These are phyloP conservation scores for Fusarium anguioides DNA, from an alignment of 2,329 filamentous ascomycete genomes.

Conservation along the genomic window DNA sequence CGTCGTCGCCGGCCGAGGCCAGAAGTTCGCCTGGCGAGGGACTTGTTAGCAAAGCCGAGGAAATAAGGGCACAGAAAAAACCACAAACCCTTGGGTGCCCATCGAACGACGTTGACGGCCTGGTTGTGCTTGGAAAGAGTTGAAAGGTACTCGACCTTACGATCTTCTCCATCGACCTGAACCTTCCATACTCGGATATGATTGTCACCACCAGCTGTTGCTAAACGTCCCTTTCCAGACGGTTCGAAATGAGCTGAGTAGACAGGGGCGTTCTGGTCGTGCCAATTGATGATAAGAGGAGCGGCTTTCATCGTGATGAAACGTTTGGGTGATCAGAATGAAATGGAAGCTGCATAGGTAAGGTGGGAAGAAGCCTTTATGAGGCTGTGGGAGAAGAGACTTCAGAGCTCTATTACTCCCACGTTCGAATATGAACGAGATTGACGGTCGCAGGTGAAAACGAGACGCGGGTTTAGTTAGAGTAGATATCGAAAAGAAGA, in stretches of 20 bases:
- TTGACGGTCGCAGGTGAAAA: background rate
- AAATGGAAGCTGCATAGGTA: conserved; percentile 48
- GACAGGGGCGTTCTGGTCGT: conserved; percentile 95
- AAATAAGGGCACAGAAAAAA: background rate
- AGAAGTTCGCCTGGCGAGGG: conserved; percentile 80
- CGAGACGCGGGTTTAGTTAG: background rate
- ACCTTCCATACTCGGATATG: conserved; percentile 97
- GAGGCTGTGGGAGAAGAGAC: conserved; percentile 38
- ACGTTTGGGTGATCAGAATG: conserved; percentile 42
- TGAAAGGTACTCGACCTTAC: conserved; percentile 90
- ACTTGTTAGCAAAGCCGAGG: conserved; percentile 28
- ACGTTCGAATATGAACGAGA: conserved; percentile 22
- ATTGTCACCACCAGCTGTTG: conserved; percentile 95
- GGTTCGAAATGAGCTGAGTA: conserved; percentile 98
- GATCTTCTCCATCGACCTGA: conserved; percentile 83
- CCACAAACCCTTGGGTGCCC: conserved; percentile 91
- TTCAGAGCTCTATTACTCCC: conserved; percentile 31
- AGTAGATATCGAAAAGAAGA: conserved; percentile 6
- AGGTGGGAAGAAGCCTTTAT: conserved; percentile 34
- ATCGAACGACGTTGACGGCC: conserved; percentile 97
- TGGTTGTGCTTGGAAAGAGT: conserved; percentile 95
- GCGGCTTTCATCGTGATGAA: conserved; percentile 86
- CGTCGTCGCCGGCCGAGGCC: conserved; percentile 95
- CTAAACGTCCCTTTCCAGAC: conserved; percentile 88
- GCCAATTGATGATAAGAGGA: conserved; percentile 98